Conservation (phyloP, 1,284 basidiomycete genomes). For the Agroathelia rolfsii region DNA sequence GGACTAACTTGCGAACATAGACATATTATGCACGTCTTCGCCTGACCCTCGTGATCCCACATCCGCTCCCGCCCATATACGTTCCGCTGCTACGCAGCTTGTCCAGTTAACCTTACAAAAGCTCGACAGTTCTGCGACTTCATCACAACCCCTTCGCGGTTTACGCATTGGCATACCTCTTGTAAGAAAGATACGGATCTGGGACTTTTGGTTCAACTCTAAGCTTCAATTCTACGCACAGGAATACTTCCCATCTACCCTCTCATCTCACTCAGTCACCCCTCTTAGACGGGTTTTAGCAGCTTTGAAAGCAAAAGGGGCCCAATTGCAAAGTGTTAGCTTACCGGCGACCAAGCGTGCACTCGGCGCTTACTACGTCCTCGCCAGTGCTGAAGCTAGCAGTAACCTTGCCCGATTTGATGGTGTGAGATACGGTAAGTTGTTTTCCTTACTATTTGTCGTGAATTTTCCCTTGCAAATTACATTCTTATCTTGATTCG, state of each 20-base stretch:
- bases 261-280: constrained; percentile 39
- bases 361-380: constrained; percentile 90
- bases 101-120: constrained; percentile 10
- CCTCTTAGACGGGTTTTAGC: constrained; percentile 40
- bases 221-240: constrained; percentile 17
- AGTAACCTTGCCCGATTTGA: constrained; percentile 90
- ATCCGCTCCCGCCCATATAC: constrained; percentile 36
- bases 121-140: constrained; percentile 3
- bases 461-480: neutral
- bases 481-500: neutral
- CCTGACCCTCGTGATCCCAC: constrained; percentile 81
- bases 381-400: constrained; percentile 90
- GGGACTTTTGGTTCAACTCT: too few species aligned
- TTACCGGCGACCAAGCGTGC: constrained; percentile 74
- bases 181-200: constrained; percentile 21
- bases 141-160: constrained; percentile 22
- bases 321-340: constrained; percentile 63
- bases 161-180: constrained; percentile 57
- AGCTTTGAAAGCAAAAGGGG: constrained; percentile 51
- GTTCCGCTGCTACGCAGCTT: constrained; percentile 23
- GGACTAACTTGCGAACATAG: constrained; percentile 25
- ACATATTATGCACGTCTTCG: constrained; percentile 48
- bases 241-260: constrained; percentile 79
- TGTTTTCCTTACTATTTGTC: constrained; percentile 1
- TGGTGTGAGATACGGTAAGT: constrained; percentile 65